Conservation (phyloP, 192 early-diverging fungal species). For the Geranomyces variabilis region DNA sequence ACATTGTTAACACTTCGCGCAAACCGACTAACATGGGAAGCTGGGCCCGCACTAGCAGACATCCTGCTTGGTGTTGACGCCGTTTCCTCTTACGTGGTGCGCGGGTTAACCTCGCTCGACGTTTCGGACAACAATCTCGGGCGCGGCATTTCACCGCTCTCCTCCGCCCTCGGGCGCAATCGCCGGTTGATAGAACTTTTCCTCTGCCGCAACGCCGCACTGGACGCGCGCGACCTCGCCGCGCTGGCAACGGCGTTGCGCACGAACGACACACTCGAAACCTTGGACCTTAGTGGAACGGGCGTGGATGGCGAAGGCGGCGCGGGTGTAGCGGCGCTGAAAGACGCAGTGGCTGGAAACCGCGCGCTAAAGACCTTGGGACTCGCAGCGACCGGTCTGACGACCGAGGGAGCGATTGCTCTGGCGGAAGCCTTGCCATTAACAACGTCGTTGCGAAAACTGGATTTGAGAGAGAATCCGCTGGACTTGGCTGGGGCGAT, state of each 20-base stretch:
- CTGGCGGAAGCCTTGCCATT: slow-evolving; percentile 84
- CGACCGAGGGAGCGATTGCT: slow-evolving; percentile 74
- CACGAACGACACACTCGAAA: slow-evolving; percentile 49
- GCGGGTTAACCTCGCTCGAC: slow-evolving; percentile 28
- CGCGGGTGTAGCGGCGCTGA: slow-evolving; percentile 43
- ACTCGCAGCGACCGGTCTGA: slow-evolving; percentile 65
- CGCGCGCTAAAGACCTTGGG: slow-evolving; percentile 62
- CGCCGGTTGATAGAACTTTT: slow-evolving; percentile 24
- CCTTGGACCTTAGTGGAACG: slow-evolving; percentile 64
- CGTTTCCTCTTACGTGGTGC: slow-evolving; percentile 1
- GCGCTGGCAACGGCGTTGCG: slow-evolving; percentile 53
- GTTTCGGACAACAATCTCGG: slow-evolving; percentile 37
- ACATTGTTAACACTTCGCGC: slow-evolving; percentile 29
- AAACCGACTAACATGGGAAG: slow-evolving; percentile 16
- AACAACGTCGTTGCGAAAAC: slow-evolving; percentile 62
- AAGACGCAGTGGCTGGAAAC: slow-evolving; percentile 60
- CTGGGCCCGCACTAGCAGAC: slow-evolving; percentile 14
- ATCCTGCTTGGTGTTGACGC: slow-evolving; percentile 3
- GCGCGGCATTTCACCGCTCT: slow-evolving; percentile 21
- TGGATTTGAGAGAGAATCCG: slow-evolving; percentile 79
- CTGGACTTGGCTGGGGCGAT: slow-evolving; percentile 80
- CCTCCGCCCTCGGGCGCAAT: slow-evolving; percentile 25
- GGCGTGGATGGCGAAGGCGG: slow-evolving; percentile 47
- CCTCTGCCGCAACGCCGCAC: slow-evolving; percentile 51
- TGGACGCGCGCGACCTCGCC: slow-evolving; percentile 49